Evolutionary conservation across 345 rosid species (phyloP).

Genomic region (thale cress (Arabidopsis thaliana)): DNA sequence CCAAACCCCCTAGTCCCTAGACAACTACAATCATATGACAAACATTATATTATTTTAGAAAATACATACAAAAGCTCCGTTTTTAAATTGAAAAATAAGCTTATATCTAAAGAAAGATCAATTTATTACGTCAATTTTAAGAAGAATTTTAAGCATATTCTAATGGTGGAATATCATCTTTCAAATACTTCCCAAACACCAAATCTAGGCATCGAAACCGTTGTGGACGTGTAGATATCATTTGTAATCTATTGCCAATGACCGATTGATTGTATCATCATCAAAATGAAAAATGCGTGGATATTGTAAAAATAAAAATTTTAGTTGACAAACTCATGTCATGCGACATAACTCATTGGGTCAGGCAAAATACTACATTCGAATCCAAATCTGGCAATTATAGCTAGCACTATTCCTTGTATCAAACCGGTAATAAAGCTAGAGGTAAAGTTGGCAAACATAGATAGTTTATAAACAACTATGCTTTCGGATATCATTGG

Average conservation of each 20-base stretch:
- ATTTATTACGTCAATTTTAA: background rate
- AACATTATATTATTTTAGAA: background rate
- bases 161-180: background rate
- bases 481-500: background rate
- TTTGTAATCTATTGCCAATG: background rate
- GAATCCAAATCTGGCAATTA: constrained; percentile 3
- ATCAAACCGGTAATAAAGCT: background rate
- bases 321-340: background rate
- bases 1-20: constrained; percentile 44
- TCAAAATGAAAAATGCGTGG: background rate
- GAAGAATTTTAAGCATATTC: background rate
- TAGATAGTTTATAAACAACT: background rate
- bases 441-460: constrained; percentile 6
- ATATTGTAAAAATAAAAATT: background rate
- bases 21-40: constrained; percentile 30
- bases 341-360: background rate
- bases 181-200: background rate
- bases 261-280: background rate
- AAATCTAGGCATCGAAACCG: background rate
- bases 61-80: constrained; percentile 4
- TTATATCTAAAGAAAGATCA: background rate
- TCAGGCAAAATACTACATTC: background rate
- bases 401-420: background rate
- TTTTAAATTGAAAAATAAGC: background rate
- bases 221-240: background rate